Percentiles rank a stretch among this genome's conserved stretches.
Conservation (phyloP, 1,139 yeast species). For the Trichomonascaceae sp. region DNA sequence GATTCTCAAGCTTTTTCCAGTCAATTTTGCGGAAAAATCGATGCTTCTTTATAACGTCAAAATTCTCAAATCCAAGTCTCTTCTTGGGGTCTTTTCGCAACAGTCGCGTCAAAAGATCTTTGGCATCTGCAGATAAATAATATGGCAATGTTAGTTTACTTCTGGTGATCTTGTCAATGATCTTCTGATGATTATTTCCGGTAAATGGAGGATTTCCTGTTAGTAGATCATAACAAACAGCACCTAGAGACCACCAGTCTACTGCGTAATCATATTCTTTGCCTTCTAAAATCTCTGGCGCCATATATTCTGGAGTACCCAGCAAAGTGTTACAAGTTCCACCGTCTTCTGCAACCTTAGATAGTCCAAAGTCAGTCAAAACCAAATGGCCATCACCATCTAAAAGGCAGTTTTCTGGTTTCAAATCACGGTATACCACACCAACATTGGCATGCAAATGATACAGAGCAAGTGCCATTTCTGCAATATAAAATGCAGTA, state of each 20-base stretch:
- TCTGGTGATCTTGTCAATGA: conserved; percentile 73
- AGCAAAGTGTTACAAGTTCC: conserved; percentile 64
- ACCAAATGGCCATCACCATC: conserved; percentile 76
- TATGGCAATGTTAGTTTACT: conserved; percentile 69
- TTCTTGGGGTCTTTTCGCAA: conserved; percentile 70
- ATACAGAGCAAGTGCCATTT: conserved; percentile 72
- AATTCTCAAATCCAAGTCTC: conserved; percentile 60
- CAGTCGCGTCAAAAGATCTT: conserved; percentile 67
- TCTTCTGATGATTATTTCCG: conserved; percentile 77
- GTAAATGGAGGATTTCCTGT: conserved; percentile 95
- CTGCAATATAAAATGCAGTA: conserved; percentile 80
- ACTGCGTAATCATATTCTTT: conserved; percentile 80
- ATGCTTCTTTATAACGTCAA: conserved; percentile 64
- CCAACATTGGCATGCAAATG: conserved; percentile 78
- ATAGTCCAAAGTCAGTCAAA: conserved; percentile 86
- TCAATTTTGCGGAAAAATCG: conserved; percentile 72
- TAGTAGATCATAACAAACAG: conserved; percentile 77
- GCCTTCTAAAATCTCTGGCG: conserved; percentile 87
- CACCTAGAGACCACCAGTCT: conserved; percentile 97
- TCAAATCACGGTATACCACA: conserved; percentile 83
- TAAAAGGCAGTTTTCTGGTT: conserved; percentile 88
- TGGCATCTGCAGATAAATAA: conserved; percentile 77
- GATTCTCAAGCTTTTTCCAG: conserved; percentile 59
- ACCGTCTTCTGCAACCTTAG: conserved; percentile 59
- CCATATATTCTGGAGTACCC: conserved; percentile 96